These are phyloP conservation scores for Elaeis oleifera DNA, from an alignment of 202 grass and related monocot genomes.

Conservation along the genomic window DNA sequence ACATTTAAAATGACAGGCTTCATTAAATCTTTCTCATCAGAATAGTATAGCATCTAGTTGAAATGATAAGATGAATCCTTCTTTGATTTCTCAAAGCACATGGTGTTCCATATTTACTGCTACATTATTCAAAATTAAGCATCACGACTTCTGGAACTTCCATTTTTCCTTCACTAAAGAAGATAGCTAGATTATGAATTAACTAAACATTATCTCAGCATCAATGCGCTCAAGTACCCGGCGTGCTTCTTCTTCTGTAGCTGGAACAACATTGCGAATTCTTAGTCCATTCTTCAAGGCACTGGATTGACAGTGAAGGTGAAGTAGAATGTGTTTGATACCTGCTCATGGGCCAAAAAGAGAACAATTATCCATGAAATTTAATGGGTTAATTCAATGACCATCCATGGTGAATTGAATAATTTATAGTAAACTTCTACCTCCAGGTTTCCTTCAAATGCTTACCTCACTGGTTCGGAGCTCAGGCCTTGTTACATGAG, in stretches of 20 bases:
- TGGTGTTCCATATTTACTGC: too few relatives aligned
- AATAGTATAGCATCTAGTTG: too few relatives aligned
- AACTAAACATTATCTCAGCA: constrained; percentile 42
- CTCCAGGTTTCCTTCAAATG: background rate
- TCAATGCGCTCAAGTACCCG: constrained; percentile 72
- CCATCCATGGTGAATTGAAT: too few relatives aligned
- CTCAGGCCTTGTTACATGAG: constrained; percentile 93
- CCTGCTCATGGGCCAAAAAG: constrained; percentile 23
- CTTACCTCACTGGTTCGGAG: constrained; percentile 78
- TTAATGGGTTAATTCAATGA: too few relatives aligned
- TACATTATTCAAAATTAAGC: too few relatives aligned
- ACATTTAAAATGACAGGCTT: too few relatives aligned
- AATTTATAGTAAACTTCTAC: background rate
- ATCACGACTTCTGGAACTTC: too few relatives aligned
- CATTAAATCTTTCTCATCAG: too few relatives aligned
- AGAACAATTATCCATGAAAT: too few relatives aligned
- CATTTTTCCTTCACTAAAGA: too few relatives aligned
- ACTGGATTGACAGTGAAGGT: constrained; percentile 68
- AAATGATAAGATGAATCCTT: too few relatives aligned
- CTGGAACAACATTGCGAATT: constrained; percentile 82
- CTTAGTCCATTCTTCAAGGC: constrained; percentile 55
- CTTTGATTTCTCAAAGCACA: too few relatives aligned
- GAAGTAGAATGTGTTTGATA: constrained; percentile 92
- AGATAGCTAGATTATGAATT: background rate
- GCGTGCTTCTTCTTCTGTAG: constrained; percentile 82